These are phyloP conservation scores for Zelopaecilomyces penicillatus DNA, from an alignment of 2,329 filamentous ascomycete species.

Conservation along the genomic window DNA sequence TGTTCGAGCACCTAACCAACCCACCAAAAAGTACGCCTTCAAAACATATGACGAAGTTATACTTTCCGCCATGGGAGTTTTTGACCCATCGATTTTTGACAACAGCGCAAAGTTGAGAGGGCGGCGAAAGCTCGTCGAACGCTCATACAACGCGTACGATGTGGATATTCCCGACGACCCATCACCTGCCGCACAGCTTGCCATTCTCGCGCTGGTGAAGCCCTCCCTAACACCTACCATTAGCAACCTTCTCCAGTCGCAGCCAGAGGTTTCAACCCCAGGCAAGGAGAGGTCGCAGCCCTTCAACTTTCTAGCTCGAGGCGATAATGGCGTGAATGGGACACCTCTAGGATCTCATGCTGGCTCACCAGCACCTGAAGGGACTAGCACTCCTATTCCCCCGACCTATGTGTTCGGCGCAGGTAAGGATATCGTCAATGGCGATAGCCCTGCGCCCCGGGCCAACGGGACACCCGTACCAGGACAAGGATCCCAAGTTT, in stretches of 20 bases:
- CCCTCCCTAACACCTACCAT: slow-evolving; percentile 43
- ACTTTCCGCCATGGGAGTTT: slow-evolving; percentile 90
- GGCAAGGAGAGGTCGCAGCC: slow-evolving; percentile 57
- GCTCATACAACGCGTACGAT: slow-evolving; percentile 91
- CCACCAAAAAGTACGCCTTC: slow-evolving; percentile 88
- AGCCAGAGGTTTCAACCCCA: slow-evolving; percentile 46
- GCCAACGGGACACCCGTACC: slow-evolving; percentile 38
- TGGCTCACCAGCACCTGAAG: slow-evolving; percentile 79
- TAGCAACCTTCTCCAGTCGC: slow-evolving; percentile 35
- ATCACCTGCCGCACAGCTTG: slow-evolving; percentile 72
- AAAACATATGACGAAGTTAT: slow-evolving; percentile 97
- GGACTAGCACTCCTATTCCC: slow-evolving; percentile 56
- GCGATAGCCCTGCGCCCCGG: slow-evolving; percentile 46
- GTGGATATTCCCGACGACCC: slow-evolving; percentile 82
- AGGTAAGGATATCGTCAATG: slow-evolving; percentile 33
- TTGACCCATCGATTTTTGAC: slow-evolving; percentile 81
- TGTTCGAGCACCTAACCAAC: slow-evolving; percentile 75
- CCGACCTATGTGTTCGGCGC: slow-evolving; percentile 48
- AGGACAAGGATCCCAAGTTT: slow-evolving; percentile 20
- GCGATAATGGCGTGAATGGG: slow-evolving; percentile 61
- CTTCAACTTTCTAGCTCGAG: slow-evolving; percentile 58
- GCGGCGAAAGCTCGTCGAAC: slow-evolving; percentile 71
- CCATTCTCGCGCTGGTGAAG: slow-evolving; percentile 50
- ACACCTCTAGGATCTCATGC: slow-evolving; percentile 82
- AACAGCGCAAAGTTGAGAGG: slow-evolving; percentile 70